Evolutionary conservation across 306 rosid genomes (phyloP).

Genomic region (Quercus ilex): DNA sequence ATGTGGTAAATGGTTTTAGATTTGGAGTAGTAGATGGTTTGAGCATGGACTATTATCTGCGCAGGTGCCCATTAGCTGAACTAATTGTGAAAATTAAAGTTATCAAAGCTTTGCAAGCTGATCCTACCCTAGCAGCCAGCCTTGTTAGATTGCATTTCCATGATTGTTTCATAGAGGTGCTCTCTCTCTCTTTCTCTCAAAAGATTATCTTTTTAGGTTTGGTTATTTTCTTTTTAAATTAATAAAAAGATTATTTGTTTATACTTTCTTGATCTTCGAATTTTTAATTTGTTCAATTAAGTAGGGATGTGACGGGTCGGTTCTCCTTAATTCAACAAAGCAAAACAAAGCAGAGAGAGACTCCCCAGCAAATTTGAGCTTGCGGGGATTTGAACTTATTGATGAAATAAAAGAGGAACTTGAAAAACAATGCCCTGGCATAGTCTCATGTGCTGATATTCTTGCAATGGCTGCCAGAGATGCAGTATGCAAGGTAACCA

Average conservation of each 20-base stretch:
- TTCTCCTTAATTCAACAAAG: slow-evolving; percentile 70
- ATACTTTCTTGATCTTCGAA: neutral
- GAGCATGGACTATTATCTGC: slow-evolving; percentile 51
- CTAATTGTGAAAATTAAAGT: slow-evolving; percentile 41
- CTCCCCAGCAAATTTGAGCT: slow-evolving; percentile 86
- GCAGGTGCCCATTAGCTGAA: slow-evolving; percentile 56
- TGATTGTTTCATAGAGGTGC: slow-evolving; percentile 77
- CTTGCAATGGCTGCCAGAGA: slow-evolving; percentile 80
- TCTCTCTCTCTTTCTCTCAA: neutral
- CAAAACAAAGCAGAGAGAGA: slow-evolving; percentile 83
- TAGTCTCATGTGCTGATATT: slow-evolving; percentile 95
- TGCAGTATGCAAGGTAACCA: slow-evolving; percentile 64
- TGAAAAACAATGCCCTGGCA: slow-evolving; percentile 72
- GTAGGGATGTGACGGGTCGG: slow-evolving; percentile 88
- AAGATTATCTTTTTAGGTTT: too few species aligned
- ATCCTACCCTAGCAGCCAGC: slow-evolving; percentile 66
- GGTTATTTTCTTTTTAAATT: neutral
- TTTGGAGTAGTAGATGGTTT: slow-evolving; percentile 32
- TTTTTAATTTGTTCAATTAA: neutral
- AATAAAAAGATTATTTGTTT: too few species aligned
- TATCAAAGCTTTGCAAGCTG: slow-evolving; percentile 47
- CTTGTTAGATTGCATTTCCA: slow-evolving; percentile 87
- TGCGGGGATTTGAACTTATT: slow-evolving; percentile 77
- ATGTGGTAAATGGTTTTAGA: slow-evolving; percentile 17
- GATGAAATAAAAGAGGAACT: slow-evolving; percentile 68